Percentiles rank a stretch among this genome's conserved stretches.
Conservation (phyloP, 768 basidiomycete genomes). For the Strobilomyces confusus region DNA sequence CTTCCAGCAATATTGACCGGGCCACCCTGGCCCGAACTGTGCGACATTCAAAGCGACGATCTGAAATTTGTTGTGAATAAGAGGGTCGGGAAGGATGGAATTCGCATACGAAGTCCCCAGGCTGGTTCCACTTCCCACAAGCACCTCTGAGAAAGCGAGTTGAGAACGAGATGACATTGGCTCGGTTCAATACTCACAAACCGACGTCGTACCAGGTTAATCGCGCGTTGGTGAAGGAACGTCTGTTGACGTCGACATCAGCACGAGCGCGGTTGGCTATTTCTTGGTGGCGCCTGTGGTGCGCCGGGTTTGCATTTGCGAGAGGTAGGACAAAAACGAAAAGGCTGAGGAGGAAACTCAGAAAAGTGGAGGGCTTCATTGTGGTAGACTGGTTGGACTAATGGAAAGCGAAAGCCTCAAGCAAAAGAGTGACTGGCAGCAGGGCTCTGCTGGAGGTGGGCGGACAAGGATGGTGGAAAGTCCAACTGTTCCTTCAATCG, state of each 20-base stretch:
- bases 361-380: slow-evolving; percentile 29
- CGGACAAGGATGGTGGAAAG: slow-evolving; percentile 2
- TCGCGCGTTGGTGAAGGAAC: slow-evolving; percentile 33
- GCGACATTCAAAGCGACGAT: slow-evolving; percentile 26
- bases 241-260: slow-evolving; percentile 34
- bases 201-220: slow-evolving; percentile 56
- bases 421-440: slow-evolving; percentile 24
- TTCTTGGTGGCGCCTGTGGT: slow-evolving; percentile 38
- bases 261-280: slow-evolving; percentile 43
- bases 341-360: slow-evolving; percentile 34
- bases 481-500: neutral
- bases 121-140: slow-evolving; percentile 41
- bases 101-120: slow-evolving; percentile 27
- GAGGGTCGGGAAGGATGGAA: neutral
- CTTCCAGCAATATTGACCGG: slow-evolving; percentile 61
- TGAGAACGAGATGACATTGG: neutral
- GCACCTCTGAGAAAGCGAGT: slow-evolving; percentile 41
- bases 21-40: slow-evolving; percentile 57
- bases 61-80: slow-evolving; percentile 10
- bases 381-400: neutral
- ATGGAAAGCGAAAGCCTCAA: neutral
- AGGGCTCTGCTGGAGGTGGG: slow-evolving; percentile 1
- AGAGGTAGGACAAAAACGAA: slow-evolving; percentile 34
- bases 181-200: slow-evolving; percentile 33
- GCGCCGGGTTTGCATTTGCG: slow-evolving; percentile 26